Base-by-base conservation (phyloP, 2,329 filamentous ascomycete genomes). In the Byssochlamys sp. region DNA sequence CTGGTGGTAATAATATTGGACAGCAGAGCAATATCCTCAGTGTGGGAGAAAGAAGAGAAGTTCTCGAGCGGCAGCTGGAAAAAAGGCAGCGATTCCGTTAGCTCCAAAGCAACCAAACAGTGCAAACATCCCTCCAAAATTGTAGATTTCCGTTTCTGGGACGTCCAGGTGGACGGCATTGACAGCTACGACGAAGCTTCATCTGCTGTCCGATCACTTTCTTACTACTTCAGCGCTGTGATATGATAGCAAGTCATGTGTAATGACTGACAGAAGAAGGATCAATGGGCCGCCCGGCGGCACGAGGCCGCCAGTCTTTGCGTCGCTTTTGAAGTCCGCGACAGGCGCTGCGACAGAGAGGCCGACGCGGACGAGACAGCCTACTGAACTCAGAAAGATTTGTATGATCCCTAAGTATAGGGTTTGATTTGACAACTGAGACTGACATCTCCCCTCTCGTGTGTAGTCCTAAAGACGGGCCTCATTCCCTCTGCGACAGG, bases 401-500 rank as follows among this genome's bases (percentile, higher is more conserved):
- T 96, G 90, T 94, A 81, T 73, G 87, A 24, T 2, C 11, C 39
- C 39, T 24, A 24, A 24, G 19, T 4, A 45, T n/a, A 19, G 78
- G 57, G 33, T 52, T 39, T 49, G n/a, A 31, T 52, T 52, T 26
- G 54, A 48, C 33, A 1, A 19, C 7, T 59, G 19, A 57, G 56
- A 52, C 61, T 65, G 61, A 72, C 51, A 24, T 54, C 63, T 52
- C 54, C 55, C 53, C 66, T 10, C 28, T 25, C 19, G 7, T n/a
- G 29, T 35, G 19, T 62, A 95, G 91, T 92, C 71, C 80, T 97
- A 51, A 91, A 94, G 72, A 96, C 92, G 7, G 91, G 91, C 26
- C 83, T 97, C 3, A 91, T 94, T 0, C 92, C 94, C 19, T 95
- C 92, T 12, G 94, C 94, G 11, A 94, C 90, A 53, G 94, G 94